Evolutionary conservation across 257 asterid species (phyloP).

Genomic region (Solanum pinnatisectum): DNA sequence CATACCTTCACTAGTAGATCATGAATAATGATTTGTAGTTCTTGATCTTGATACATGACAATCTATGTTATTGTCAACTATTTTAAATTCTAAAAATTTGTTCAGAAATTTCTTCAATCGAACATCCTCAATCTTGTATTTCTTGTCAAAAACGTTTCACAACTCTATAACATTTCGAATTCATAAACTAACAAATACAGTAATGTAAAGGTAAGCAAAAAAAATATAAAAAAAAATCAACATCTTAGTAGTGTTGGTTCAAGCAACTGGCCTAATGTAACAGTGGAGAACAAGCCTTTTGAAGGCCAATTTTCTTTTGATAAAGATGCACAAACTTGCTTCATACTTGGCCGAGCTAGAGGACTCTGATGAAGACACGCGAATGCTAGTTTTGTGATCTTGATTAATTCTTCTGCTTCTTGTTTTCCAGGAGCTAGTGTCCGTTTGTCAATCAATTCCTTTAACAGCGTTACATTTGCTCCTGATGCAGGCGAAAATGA

Average conservation of each 20-base stretch:
- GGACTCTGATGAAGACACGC: constrained; percentile 12
- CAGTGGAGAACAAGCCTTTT: neutral
- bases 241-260: neutral
- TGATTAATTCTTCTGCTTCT: constrained; percentile 9
- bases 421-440: constrained; percentile 7
- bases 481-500: neutral
- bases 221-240: neutral
- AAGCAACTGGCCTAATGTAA: constrained; percentile 6
- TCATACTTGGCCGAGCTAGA: constrained; percentile 17
- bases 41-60: neutral
- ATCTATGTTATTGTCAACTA: neutral
- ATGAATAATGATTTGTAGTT: neutral
- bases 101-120: neutral
- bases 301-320: constrained; percentile 2
- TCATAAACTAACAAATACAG: neutral
- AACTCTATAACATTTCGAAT: neutral
- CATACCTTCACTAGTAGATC: neutral
- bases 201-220: neutral
- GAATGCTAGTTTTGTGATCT: constrained; percentile 3
- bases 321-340: constrained; percentile 10
- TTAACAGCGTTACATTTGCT: neutral
- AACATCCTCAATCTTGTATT: neutral
- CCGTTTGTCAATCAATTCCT: constrained; percentile 16
- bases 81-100: too few relatives aligned
- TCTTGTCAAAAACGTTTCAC: neutral